These are phyloP conservation scores for Mortierella sp. DNA, from an alignment of 371 early-diverging fungal species.

Conservation along the genomic window DNA sequence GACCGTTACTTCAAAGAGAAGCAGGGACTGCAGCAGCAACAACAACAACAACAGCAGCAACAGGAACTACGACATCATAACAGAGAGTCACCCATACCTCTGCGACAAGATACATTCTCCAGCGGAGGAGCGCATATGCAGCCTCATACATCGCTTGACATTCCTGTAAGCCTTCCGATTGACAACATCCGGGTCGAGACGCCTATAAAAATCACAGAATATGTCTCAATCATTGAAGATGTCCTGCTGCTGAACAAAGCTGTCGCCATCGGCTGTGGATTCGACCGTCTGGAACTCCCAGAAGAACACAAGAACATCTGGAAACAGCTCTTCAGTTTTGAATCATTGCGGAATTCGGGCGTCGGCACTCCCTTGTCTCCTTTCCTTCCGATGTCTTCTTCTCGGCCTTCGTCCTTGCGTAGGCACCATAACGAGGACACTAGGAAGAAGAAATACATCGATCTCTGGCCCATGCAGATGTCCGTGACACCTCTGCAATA, in stretches of 20 bases:
- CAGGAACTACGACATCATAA: conserved; percentile 11
- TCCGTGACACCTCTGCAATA: conserved; percentile 28
- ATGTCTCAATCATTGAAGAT: conserved; percentile 75
- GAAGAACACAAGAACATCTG: conserved; percentile 34
- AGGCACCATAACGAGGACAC: conserved; percentile 20
- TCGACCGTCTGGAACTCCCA: conserved; percentile 55
- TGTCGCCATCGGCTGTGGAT: conserved; percentile 70
- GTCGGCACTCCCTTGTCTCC: conserved; percentile 11
- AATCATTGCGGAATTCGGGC: conserved; percentile 2
- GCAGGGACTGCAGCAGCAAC: conserved; percentile 17
- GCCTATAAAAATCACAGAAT: conserved; percentile 62
- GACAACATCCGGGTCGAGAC: conserved; percentile 62
- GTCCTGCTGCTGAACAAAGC: conserved; percentile 69
- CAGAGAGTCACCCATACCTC: background rate
- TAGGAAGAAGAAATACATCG: conserved; percentile 60
- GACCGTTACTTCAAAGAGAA: conserved; percentile 37
- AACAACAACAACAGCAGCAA: conserved; percentile 4
- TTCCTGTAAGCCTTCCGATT: conserved; percentile 58
- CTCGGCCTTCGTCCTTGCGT: conserved; percentile 32
- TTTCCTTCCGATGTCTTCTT: conserved; percentile 4
- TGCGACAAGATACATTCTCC: background rate
- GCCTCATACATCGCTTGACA: conserved; percentile 33
- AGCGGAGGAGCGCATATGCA: background rate
- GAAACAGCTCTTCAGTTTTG: conserved; percentile 10
- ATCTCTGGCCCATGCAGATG: conserved; percentile 74